Percentiles rank a stretch among this genome's conserved stretches.
phyloP scores from a whole-genome alignment of 176 grass and related monocot genomes.

The Pontederia paniculata region DNA sequence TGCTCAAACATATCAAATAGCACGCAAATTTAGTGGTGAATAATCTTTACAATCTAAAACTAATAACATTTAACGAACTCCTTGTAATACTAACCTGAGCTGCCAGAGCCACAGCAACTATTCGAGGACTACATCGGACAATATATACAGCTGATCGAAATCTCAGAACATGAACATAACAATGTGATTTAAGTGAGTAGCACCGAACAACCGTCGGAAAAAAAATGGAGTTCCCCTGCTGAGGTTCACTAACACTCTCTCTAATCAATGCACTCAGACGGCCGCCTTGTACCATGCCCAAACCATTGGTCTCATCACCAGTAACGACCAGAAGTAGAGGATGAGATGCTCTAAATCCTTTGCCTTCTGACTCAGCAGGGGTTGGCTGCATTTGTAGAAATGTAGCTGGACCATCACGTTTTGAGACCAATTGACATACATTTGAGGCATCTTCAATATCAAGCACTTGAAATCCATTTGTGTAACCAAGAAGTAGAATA shows the following conservation, averaged over 20 bases:
- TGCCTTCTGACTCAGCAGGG: conserved; percentile 39
- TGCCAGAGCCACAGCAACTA: conserved; percentile 94
- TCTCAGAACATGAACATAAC: conserved; percentile 78
- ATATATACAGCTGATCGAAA: conserved; percentile 97
- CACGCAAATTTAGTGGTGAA: conserved; percentile 7
- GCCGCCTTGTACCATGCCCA: conserved; percentile 80
- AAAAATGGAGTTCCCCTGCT: conserved; percentile 48
- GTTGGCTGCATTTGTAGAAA: conserved; percentile 99
- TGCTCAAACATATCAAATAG: conserved; percentile 26
- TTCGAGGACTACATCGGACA: conserved; percentile 79
- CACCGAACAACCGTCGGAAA: conserved; percentile 82
- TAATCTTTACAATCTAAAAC: background rate
- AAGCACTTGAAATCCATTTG: conserved; percentile 98
- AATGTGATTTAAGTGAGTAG: conserved; percentile 93
- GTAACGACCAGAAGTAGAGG: conserved; percentile 95
- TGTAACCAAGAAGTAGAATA: conserved; percentile 85
- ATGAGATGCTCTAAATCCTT: conserved; percentile 89
- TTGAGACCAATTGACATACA: conserved; percentile 93
- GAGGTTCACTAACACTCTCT: conserved; percentile 63
- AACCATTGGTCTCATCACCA: conserved; percentile 90
- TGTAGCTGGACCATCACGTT: conserved; percentile 90
- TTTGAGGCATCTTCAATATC: conserved; percentile 94
- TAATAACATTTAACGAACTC: background rate
- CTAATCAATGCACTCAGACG: conserved; percentile 88
- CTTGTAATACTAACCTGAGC: conserved; percentile 81